These are phyloP conservation scores for Thamnidium elegans DNA, from an alignment of 192 early-diverging fungal genomes.

Conservation along the genomic window DNA sequence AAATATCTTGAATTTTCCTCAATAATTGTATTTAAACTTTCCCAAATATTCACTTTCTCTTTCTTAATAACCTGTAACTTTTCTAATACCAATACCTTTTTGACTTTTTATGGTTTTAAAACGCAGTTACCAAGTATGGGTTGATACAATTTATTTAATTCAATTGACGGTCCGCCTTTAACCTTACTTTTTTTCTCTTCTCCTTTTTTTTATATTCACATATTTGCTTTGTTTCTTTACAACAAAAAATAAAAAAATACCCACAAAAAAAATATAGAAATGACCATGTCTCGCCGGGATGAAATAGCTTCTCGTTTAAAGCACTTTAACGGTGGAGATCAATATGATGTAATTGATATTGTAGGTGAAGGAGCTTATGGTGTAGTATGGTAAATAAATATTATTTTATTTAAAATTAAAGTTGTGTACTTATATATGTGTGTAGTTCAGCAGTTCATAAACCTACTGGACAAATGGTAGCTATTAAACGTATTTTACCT, in stretches of 20 bases:
- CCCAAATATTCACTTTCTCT: no score
- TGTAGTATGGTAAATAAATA: conserved; percentile 79
- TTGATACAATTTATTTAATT: no score
- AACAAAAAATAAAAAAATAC: background rate
- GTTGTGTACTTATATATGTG: conserved; percentile 18
- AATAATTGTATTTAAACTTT: no score
- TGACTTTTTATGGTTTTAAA: no score
- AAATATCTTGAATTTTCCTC: no score
- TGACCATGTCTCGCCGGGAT: conserved; percentile 25
- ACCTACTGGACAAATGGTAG: conserved; percentile 78
- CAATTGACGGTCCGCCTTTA: no score
- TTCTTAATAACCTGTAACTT: no score
- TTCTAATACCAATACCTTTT: no score
- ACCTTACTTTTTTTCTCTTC: no score
- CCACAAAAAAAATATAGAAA: background rate
- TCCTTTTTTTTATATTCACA: no score
- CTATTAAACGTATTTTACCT: conserved; percentile 88
- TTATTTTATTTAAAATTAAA: conserved; percentile 3
- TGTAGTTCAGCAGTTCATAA: conserved; percentile 79
- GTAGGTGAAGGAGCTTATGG: conserved; percentile 95
- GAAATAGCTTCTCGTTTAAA: conserved; percentile 39
- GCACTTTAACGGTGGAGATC: conserved; percentile 73
- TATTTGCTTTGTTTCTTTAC: no score
- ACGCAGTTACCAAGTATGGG: no score
- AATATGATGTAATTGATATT: conserved; percentile 83